Conservation (phyloP, 305 asterid species). For the Withania somnifera region DNA sequence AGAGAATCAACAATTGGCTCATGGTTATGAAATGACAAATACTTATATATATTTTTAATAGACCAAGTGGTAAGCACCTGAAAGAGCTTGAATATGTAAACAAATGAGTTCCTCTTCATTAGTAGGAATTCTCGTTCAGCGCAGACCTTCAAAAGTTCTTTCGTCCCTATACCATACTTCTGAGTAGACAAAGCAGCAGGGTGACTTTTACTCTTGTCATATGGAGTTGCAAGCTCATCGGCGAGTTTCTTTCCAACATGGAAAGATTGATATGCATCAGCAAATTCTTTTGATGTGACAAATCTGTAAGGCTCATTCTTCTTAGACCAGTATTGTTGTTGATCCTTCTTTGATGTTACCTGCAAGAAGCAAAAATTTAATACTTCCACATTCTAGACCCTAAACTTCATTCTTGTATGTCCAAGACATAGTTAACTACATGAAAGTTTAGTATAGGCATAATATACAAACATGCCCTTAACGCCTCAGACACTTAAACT, state of each 20-base stretch:
- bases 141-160: neutral
- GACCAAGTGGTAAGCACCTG: neutral
- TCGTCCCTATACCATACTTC: neutral
- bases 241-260: slow-evolving; percentile 1
- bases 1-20: neutral
- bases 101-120: slow-evolving; percentile 6
- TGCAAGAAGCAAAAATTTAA: neutral
- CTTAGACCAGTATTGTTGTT: slow-evolving; percentile 2
- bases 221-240: slow-evolving; percentile 1
- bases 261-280: slow-evolving; percentile 6
- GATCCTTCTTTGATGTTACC: slow-evolving; percentile 11
- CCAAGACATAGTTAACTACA: neutral
- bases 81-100: slow-evolving; percentile 4
- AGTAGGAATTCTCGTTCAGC: slow-evolving; percentile 1
- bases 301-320: neutral
- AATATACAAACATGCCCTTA: too few relatives aligned
- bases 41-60: neutral
- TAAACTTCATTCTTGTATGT: neutral
- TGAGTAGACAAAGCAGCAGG: slow-evolving; percentile 4
- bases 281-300: neutral
- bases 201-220: slow-evolving; percentile 10
- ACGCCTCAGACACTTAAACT: too few relatives aligned
- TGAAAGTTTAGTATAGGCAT: neutral
- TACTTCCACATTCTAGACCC: neutral
- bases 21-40: neutral